Conservation (phyloP, 371 early-diverging fungal genomes). For the Amoeboaphelidium protococcarum region DNA sequence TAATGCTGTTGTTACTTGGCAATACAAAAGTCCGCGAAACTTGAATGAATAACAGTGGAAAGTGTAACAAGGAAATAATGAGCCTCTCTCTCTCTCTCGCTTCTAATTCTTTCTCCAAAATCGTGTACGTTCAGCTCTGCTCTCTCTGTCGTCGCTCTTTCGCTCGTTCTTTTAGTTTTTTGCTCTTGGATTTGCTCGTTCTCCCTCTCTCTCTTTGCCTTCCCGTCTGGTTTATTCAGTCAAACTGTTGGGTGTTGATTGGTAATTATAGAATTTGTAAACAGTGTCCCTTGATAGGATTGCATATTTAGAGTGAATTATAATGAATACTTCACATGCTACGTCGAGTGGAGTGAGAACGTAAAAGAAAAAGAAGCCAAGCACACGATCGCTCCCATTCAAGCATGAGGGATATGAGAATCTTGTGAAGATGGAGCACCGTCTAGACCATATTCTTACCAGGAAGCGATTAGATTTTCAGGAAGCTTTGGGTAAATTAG, state of each 20-base stretch:
- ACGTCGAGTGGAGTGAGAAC: neutral
- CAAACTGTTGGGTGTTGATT: too few relatives aligned
- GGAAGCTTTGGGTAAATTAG: constrained; percentile 43
- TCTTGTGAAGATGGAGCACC: constrained; percentile 56
- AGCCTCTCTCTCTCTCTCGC: too few relatives aligned
- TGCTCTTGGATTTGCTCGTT: too few relatives aligned
- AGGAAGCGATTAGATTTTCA: constrained; percentile 66
- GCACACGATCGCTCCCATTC: constrained; percentile 6
- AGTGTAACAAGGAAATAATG: too few relatives aligned
- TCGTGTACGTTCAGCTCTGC: too few relatives aligned
- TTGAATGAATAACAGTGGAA: too few relatives aligned
- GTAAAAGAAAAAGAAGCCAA: neutral
- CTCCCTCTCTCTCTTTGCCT: too few relatives aligned
- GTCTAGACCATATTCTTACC: constrained; percentile 59
- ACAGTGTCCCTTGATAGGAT: neutral
- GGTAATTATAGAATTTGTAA: too few relatives aligned
- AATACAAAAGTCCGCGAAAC: neutral
- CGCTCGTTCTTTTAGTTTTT: too few relatives aligned
- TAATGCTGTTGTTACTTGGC: neutral
- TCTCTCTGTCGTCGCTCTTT: too few relatives aligned
- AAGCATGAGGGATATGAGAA: constrained; percentile 65
- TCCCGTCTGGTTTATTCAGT: too few relatives aligned
- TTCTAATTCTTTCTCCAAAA: too few relatives aligned
- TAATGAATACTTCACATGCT: neutral
- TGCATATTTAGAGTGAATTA: neutral